Conservation (phyloP, 106 monocot species). For the Triglochin maritima region DNA sequence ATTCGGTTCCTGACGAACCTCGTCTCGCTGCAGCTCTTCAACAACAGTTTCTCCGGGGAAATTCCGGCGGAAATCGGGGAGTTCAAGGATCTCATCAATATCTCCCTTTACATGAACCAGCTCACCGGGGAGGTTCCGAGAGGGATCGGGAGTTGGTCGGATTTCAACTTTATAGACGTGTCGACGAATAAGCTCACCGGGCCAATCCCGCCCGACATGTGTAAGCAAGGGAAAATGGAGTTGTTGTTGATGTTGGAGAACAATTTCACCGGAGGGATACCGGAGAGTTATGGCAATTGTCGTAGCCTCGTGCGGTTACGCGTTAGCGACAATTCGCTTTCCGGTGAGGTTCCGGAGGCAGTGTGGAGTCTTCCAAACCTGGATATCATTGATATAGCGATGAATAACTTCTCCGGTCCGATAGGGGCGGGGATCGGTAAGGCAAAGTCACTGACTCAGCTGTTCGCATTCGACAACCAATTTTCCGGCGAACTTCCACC, state of each 20-base stretch:
- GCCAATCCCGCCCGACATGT: slow-evolving; percentile 47
- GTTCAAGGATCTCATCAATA: slow-evolving; percentile 30
- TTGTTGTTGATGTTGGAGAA: slow-evolving; percentile 48
- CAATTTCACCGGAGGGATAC: slow-evolving; percentile 35
- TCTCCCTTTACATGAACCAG: slow-evolving; percentile 48
- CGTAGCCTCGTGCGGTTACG: slow-evolving; percentile 33
- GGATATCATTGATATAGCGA: slow-evolving; percentile 23
- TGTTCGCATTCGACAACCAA: slow-evolving; percentile 11
- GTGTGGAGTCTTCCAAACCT: slow-evolving; percentile 34
- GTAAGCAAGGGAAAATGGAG: slow-evolving; percentile 37
- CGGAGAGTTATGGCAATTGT: slow-evolving; percentile 38
- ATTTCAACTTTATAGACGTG: slow-evolving; percentile 37
- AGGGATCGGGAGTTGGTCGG: slow-evolving; percentile 40
- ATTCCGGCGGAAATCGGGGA: slow-evolving; percentile 24
- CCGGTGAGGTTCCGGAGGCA: slow-evolving; percentile 24
- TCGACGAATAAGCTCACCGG: slow-evolving; percentile 58
- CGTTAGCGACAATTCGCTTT: slow-evolving; percentile 33
- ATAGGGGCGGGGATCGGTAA: slow-evolving; percentile 17
- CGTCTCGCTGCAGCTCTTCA: slow-evolving; percentile 51
- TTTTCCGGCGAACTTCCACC: slow-evolving; percentile 17
- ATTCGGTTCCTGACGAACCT: slow-evolving; percentile 31
- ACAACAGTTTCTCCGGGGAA: slow-evolving; percentile 35
- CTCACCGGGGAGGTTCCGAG: slow-evolving; percentile 48
- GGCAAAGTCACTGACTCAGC: slow-evolving; percentile 25
- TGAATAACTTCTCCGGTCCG: slow-evolving; percentile 24